Base-by-base conservation (phyloP, 2,329 filamentous ascomycete species). In the Colletotrichum ledebouriae region DNA sequence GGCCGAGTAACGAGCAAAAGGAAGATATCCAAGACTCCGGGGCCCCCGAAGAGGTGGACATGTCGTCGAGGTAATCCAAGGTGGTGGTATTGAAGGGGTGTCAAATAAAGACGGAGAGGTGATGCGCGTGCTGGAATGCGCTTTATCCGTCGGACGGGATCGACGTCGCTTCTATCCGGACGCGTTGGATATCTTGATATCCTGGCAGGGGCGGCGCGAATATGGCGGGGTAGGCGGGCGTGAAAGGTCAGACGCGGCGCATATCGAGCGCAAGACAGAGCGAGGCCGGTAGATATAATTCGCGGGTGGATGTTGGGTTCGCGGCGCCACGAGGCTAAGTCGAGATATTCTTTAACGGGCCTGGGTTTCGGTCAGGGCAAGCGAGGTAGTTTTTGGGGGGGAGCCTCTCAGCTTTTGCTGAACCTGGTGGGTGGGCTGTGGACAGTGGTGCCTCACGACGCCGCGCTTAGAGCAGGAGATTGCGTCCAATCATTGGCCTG, bases 11-110 rank as follows among this genome's bases (percentile, higher is more conserved):
- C 44, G 93, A 94, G 85, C 96, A 99, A 80, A 98, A 99, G 67
- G 94, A 97, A 71, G 94, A 92, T 83, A 99, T 98, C 96, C 96
- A 99, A 63, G 94, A 97, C 84, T 99, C 96, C 71, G 87, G 86
- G 34, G 85, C 81, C 61, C 85, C 87, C 61, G 87, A 89, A 58
- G 87, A 88, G 62, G 86, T 86, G 73, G 87, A 89, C 87, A 89
- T 89, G 17, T 68, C 67, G 59, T 68, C 52, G 53, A 71, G 58
- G 49, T 63, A 62, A 57, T 64, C 64, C 63, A 69, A 60, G 56
- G 59, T 69, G 60, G 7, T 66, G 57, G 58, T 64, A 59, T 63
- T 81, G 74, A 29, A 17, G 52, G 63, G 67, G 70, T 71, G 57
- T 59, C 60, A 58, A 34, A 63, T 69, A 56, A 52, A 46, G 63